phyloP scores from a whole-genome alignment of 441 rosid species.

The Pelargonium cotyledonis region DNA sequence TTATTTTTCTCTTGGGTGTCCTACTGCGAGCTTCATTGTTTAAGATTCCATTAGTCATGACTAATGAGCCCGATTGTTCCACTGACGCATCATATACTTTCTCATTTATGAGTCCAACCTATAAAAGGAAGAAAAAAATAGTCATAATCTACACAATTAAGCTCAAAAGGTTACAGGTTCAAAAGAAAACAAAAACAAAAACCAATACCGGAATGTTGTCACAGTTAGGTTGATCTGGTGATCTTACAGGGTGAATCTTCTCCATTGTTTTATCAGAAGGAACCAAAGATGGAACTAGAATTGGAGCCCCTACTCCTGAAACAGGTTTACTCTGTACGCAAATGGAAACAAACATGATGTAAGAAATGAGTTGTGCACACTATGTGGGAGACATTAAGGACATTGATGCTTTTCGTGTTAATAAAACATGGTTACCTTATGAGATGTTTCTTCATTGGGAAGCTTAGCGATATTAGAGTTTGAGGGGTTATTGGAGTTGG shows the following conservation, averaged over 20 bases:
- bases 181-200: background rate
- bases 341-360: too few relatives aligned
- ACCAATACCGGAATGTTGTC: background rate
- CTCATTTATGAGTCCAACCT: too few relatives aligned
- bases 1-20: constrained; percentile 10
- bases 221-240: too few relatives aligned
- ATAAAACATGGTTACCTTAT: constrained; percentile 14
- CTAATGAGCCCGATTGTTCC: background rate
- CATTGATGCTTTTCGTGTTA: background rate
- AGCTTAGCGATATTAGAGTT: background rate
- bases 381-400: too few relatives aligned
- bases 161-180: background rate
- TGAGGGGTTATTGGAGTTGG: too few relatives aligned
- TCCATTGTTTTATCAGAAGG: too few relatives aligned
- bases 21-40: background rate
- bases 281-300: too few relatives aligned
- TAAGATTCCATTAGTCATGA: background rate
- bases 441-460: constrained; percentile 8
- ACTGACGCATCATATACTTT: constrained; percentile 9
- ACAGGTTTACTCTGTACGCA: too few relatives aligned
- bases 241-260: too few relatives aligned
- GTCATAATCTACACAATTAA: background rate
- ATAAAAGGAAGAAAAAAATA: background rate
- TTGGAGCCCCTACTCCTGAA: too few relatives aligned
- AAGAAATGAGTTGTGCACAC: background rate